Evolutionary conservation across 179 eudicot genomes (phyloP).

Genomic region (Actinidia polygama): DNA sequence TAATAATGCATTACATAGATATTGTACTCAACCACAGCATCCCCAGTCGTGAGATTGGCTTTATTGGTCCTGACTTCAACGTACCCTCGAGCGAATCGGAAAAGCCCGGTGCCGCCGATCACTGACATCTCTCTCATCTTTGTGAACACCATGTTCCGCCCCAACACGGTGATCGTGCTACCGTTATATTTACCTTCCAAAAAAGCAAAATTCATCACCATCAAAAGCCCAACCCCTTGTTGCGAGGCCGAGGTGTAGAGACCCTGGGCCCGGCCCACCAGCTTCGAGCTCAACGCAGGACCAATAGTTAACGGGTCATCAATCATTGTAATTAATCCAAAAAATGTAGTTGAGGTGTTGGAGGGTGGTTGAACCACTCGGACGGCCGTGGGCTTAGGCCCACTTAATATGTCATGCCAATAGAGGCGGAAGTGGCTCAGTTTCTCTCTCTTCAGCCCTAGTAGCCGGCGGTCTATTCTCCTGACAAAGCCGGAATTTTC

Average conservation of each 20-base stretch:
- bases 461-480: background rate
- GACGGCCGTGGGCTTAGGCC: conserved; percentile 43
- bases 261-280: conserved; percentile 50
- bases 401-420: conserved; percentile 64
- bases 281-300: conserved; percentile 29
- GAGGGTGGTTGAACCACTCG: background rate
- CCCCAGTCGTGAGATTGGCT: conserved; percentile 29
- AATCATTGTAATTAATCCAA: conserved; percentile 41
- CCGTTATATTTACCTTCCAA: conserved; percentile 48
- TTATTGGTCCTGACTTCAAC: conserved; percentile 37
- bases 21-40: conserved; percentile 51
- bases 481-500: background rate
- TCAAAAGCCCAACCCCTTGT: conserved; percentile 38
- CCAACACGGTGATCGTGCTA: conserved; percentile 43
- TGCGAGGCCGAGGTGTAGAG: conserved; percentile 45
- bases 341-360: conserved; percentile 15
- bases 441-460: conserved; percentile 28
- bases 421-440: conserved; percentile 46
- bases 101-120: conserved; percentile 54
- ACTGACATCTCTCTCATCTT: conserved; percentile 59
- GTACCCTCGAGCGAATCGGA: conserved; percentile 56
- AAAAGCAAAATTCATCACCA: conserved; percentile 55
- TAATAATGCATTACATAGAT: conserved; percentile 47
- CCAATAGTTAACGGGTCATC: conserved; percentile 40
- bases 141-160: conserved; percentile 39